A percentile compares a stretch with the other conserved stretches of the same genome.
These are phyloP conservation scores for Vaccinium corymbosum DNA, from an alignment of 148 eudicot species.

Conservation along the genomic window DNA sequence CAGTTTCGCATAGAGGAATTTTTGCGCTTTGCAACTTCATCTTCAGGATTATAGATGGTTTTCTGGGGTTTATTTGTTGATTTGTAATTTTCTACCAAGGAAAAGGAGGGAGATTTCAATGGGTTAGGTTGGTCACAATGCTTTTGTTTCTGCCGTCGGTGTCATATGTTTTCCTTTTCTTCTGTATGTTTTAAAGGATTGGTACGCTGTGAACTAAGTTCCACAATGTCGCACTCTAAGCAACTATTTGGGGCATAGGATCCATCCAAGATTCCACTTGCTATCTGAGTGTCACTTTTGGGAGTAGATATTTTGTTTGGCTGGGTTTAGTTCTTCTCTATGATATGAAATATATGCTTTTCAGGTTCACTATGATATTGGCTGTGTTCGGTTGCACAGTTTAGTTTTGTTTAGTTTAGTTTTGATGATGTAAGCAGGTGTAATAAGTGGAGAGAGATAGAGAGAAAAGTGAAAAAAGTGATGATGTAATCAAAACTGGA, in stretches of 20 bases:
- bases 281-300: not conserved
- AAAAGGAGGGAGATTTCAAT: not conserved
- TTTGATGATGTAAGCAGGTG: no score
- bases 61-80: not conserved
- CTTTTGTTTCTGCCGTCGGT: not conserved
- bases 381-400: no score
- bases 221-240: not conserved
- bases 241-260: not conserved
- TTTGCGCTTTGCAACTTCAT: not conserved
- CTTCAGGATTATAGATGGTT: not conserved
- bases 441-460: no score
- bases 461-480: no score
- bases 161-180: not conserved
- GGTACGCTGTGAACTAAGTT: not conserved
- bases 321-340: not conserved
- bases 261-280: not conserved
- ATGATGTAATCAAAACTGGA: no score
- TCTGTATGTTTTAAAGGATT: not conserved
- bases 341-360: not conserved
- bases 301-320: not conserved
- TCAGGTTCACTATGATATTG: not conserved
- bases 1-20: not conserved
- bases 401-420: no score
- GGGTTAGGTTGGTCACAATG: not conserved
- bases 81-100: not conserved